Evolutionary conservation across 2,329 filamentous ascomycete genomes (phyloP), one percentile per base, ranked within the genome.

Genomic region (Cytospora paraplurivora): DNA sequence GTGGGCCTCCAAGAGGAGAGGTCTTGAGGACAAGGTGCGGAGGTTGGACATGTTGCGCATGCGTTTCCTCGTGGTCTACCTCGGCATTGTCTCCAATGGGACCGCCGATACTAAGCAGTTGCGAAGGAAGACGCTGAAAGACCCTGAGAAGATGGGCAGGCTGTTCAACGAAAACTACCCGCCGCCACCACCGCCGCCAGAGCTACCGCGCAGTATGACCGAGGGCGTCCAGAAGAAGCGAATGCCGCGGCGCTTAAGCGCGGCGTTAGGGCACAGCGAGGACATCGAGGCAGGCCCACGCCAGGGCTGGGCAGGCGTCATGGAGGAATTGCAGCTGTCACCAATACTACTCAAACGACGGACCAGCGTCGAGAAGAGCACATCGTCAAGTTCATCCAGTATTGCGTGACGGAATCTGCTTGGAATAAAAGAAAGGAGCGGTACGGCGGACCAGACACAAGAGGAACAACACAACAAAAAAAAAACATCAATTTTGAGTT

Each of bases 41-140:
- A 78, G 85, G 54, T 76, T 88, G 49, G 86, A 88, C 68, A 74
- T 88, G 69, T 72, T 88, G 71, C 80, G 86, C 71, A 87, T 87
- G 84, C 82, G 86, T 66, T 88, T 88, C 71, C 75, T 88, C 37
- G 84, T 88, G 41, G 79, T 87, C 44, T 87, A 87, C 72, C 84
- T 88, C 83, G 83, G 85, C 67, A 81, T 87, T 65, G 78, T 88
- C 59, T 77, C 81, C 13, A 73, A 76, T 12, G 73, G 72, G 52
- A 72, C 72, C 17, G 69, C 72, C 71, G 62, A 72, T 63, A 59
- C 73, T 67, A 62, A 74, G 35, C 68, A 74, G 27, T 27, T 4
- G 27, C 27, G 27, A 49, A 69, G 68, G 62, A 66, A 61, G 19
- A 62, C 60, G 7, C 56, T 68, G 38, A 74, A 66, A 53, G 71